Conservation (phyloP, 2,329 filamentous ascomycete genomes). For the Fusarium metavorans region DNA sequence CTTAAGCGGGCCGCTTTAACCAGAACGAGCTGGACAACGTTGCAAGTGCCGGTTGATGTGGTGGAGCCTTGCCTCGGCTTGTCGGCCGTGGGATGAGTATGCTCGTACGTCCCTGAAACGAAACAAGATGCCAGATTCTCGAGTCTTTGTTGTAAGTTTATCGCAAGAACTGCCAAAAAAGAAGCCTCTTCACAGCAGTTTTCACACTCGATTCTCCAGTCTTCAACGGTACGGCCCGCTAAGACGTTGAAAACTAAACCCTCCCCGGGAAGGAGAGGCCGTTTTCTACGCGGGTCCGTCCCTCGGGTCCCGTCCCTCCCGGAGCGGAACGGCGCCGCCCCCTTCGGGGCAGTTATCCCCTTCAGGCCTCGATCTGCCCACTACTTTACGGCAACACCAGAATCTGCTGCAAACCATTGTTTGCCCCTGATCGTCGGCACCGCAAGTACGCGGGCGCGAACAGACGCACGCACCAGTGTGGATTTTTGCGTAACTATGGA, state of each 20-base stretch:
- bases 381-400: not conserved
- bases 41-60: not conserved
- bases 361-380: constrained; percentile 21
- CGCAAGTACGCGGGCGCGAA: not conserved
- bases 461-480: not conserved
- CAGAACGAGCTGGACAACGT: constrained; percentile 4
- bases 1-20: constrained; percentile 7
- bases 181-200: not conserved
- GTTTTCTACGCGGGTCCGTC: not conserved
- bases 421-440: constrained; percentile 13
- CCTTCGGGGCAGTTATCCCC: constrained; percentile 20
- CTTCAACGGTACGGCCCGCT: constrained; percentile 30
- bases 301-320: not conserved
- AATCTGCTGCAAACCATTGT: not conserved
- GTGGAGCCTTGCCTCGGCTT: constrained; percentile 19
- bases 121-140: not conserved
- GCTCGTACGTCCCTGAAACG: not conserved
- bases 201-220: not conserved
- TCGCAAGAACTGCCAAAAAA: not conserved
- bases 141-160: not conserved
- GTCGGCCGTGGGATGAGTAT: not conserved
- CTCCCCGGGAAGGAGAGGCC: not conserved
- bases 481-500: not conserved
- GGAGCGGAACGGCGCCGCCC: constrained; percentile 25
- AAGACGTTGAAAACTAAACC: constrained; percentile 10